Conservation (phyloP, 768 basidiomycete genomes). For the Rhodotorula diobovata region DNA sequence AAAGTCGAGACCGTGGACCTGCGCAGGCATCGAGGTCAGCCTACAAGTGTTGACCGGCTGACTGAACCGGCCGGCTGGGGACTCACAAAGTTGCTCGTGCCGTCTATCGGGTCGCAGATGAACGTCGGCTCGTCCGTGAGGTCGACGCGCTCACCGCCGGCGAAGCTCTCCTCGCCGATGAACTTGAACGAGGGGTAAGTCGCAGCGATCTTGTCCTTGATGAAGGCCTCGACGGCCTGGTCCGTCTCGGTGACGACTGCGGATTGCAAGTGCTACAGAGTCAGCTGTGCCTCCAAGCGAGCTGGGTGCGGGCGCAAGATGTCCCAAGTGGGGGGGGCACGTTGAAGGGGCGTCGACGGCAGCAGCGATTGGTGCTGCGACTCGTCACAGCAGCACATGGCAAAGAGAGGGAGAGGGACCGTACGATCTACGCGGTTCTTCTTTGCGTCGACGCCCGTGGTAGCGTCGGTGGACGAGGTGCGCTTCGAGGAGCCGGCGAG, state of each 20-base stretch:
- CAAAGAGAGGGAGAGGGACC: not conserved
- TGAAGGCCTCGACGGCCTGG: constrained; percentile 79
- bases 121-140: constrained; percentile 74
- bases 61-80: too few relatives aligned
- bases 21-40: not conserved
- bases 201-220: constrained; percentile 62
- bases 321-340: not conserved
- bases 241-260: constrained; percentile 87
- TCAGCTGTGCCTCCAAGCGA: not conserved
- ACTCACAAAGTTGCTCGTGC: constrained; percentile 71
- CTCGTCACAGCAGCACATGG: not conserved
- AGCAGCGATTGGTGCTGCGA: too few relatives aligned
- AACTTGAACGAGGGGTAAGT: constrained; percentile 51
- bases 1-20: constrained; percentile 32
- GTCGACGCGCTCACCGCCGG: constrained; percentile 61
- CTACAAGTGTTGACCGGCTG: too few relatives aligned
- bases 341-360: not conserved
- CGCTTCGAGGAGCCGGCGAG: constrained; percentile 50
- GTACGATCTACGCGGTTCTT: constrained; percentile 78
- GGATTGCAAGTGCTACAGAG: too few relatives aligned
- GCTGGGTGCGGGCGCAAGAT: too few relatives aligned
- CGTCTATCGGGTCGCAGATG: constrained; percentile 88
- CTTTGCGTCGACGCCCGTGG: constrained; percentile 64
- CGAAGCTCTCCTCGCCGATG: constrained; percentile 91
- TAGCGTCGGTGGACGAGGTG: constrained; percentile 50